phyloP scores from a whole-genome alignment of 331 rosid genomes.

The Saraca asoca region DNA sequence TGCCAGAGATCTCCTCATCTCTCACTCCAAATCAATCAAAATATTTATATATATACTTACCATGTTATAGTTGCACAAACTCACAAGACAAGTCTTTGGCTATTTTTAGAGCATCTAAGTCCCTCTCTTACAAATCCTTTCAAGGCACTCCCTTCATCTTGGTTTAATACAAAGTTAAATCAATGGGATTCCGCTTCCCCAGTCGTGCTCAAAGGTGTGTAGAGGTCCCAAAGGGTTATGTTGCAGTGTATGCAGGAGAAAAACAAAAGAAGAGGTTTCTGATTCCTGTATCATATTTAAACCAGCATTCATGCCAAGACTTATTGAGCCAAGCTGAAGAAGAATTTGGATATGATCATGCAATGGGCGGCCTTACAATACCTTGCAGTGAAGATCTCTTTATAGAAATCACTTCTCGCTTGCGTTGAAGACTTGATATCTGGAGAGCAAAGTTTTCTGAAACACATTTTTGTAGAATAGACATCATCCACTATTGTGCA shows the following conservation, averaged over 20 bases:
- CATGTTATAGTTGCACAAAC: too few relatives aligned
- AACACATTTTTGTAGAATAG: neutral
- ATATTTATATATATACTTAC: too few relatives aligned
- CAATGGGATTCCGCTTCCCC: neutral
- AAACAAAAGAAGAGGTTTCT: conserved; percentile 30
- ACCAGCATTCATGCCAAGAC: conserved; percentile 33
- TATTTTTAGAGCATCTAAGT: too few relatives aligned
- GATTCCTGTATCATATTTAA: conserved; percentile 40
- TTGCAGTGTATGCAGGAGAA: conserved; percentile 43
- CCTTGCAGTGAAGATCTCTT: conserved; percentile 44
- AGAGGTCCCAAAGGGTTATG: conserved; percentile 19
- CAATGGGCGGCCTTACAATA: conserved; percentile 43
- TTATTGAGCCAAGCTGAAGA: conserved; percentile 36
- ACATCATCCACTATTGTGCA: neutral
- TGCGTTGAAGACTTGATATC: too few relatives aligned
- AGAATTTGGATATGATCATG: conserved; percentile 42
- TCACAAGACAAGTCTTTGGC: too few relatives aligned
- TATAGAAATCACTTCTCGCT: neutral
- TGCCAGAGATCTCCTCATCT: neutral
- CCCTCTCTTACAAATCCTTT: too few relatives aligned
- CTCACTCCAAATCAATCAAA: too few relatives aligned
- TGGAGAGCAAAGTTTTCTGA: too few relatives aligned
- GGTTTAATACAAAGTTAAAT: too few relatives aligned
- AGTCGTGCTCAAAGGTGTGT: neutral
- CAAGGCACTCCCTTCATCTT: neutral